Percentiles rank a stretch among this genome's conserved stretches.
Conservation (phyloP, 2,329 filamentous ascomycete genomes). For the Ampelomyces quisqualis region DNA sequence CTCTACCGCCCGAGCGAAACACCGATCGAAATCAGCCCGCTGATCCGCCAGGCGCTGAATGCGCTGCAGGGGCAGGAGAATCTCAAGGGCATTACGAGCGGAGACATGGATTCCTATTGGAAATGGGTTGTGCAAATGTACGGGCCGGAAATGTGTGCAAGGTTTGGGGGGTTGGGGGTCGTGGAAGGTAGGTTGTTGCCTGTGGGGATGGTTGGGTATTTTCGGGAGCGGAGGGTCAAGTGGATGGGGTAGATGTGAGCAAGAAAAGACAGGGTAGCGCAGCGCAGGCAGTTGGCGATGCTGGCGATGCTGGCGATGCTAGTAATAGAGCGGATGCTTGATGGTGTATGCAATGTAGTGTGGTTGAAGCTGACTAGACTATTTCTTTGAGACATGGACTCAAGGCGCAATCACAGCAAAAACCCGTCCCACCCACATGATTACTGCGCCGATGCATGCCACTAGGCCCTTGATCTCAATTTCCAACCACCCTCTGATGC, state of each 20-base stretch:
- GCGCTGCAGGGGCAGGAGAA: slow-evolving; percentile 24
- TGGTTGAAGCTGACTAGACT: too few relatives aligned
- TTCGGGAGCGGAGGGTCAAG: slow-evolving; percentile 35
- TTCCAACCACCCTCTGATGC: too few relatives aligned
- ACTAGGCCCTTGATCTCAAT: too few relatives aligned
- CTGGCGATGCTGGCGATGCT: too few relatives aligned
- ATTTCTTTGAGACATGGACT: too few relatives aligned
- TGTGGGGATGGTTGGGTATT: slow-evolving; percentile 42
- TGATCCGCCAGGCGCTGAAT: slow-evolving; percentile 24
- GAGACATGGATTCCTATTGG: slow-evolving; percentile 39
- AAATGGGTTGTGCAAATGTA: slow-evolving; percentile 43
- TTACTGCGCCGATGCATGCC: too few relatives aligned
- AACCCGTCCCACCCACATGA: too few relatives aligned
- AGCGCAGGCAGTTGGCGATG: background rate
- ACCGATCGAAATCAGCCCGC: slow-evolving; percentile 19
- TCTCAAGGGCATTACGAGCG: slow-evolving; percentile 25
- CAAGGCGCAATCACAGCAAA: too few relatives aligned
- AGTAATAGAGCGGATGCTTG: too few relatives aligned
- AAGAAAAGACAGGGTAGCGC: background rate
- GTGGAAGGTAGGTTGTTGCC: slow-evolving; percentile 39
- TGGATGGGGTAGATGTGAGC: slow-evolving; percentile 30
- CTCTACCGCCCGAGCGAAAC: slow-evolving; percentile 24
- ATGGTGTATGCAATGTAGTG: too few relatives aligned
- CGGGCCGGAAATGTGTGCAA: slow-evolving; percentile 36
- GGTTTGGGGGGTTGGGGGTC: slow-evolving; percentile 38